A percentile compares a stretch with the other conserved stretches of the same genome.
Conservation (phyloP, 352 stramenopile genomes). For the Hyaloperonospora arabidopsidis region DNA sequence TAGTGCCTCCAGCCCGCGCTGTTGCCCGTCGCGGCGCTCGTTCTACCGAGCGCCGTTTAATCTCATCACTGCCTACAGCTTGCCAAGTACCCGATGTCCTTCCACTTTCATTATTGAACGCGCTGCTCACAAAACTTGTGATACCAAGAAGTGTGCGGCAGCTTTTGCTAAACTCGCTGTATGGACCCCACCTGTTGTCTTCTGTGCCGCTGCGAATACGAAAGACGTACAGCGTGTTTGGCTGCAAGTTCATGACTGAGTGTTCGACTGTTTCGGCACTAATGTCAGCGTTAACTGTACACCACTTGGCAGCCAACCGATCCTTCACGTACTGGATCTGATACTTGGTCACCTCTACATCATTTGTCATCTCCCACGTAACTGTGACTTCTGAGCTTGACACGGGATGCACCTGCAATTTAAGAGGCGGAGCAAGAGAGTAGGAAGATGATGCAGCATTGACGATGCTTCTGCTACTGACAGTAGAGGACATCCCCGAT, state of each 20-base stretch:
- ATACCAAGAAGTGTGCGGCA: slow-evolving; percentile 40
- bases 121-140: slow-evolving; percentile 10
- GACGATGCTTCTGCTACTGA: slow-evolving; percentile 15
- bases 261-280: slow-evolving; percentile 42
- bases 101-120: slow-evolving; percentile 21
- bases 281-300: slow-evolving; percentile 67
- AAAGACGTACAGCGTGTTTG: slow-evolving; percentile 65
- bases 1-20: slow-evolving; percentile 55
- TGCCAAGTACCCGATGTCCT: slow-evolving; percentile 3
- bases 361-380: slow-evolving; percentile 64
- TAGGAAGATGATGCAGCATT: slow-evolving; percentile 5
- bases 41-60: slow-evolving; percentile 4
- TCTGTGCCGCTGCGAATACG: slow-evolving; percentile 53
- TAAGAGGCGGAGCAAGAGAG: slow-evolving; percentile 34
- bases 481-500: slow-evolving; percentile 13
- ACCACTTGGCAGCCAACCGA: slow-evolving; percentile 70
- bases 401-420: slow-evolving; percentile 45
- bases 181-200: slow-evolving; percentile 59
- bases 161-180: slow-evolving; percentile 58
- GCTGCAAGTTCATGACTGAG: slow-evolving; percentile 43
- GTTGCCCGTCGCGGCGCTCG: slow-evolving; percentile 15
- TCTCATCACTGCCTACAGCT: slow-evolving; percentile 8
- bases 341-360: slow-evolving; percentile 55
- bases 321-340: slow-evolving; percentile 82
- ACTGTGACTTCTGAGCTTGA: slow-evolving; percentile 59